These are phyloP conservation scores for Rutstroemia sp. DNA, from an alignment of 2,329 filamentous ascomycete genomes.

Conservation along the genomic window DNA sequence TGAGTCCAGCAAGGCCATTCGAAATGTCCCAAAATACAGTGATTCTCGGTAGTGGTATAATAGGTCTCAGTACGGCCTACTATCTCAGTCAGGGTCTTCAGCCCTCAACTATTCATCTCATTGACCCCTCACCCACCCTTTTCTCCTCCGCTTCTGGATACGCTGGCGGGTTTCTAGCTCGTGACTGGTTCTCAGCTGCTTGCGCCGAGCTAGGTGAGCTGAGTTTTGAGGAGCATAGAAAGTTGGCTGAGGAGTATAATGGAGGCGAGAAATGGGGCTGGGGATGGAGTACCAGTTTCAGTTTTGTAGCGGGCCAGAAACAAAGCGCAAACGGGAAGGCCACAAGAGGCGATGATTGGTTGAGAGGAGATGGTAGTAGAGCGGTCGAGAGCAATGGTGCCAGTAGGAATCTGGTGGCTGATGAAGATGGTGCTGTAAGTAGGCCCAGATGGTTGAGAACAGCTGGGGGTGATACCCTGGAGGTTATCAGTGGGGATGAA, in stretches of 20 bases:
- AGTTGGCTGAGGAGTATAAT: conserved; percentile 14
- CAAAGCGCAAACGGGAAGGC: conserved; percentile 25
- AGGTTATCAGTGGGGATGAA: conserved; percentile 53
- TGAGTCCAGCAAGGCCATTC: not conserved
- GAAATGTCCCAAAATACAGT: conserved; percentile 32
- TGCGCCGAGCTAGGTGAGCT: conserved; percentile 54
- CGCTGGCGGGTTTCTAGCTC: conserved; percentile 61
- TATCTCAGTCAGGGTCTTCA: conserved; percentile 50
- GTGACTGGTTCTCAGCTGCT: conserved; percentile 30
- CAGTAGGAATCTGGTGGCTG: conserved; percentile 37
- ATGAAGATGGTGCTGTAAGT: conserved; percentile 14
- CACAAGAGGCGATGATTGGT: conserved; percentile 57
- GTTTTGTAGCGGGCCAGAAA: conserved; percentile 29
- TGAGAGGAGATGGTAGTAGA: conserved; percentile 45
- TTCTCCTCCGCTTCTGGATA: conserved; percentile 69
- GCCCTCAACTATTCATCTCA: conserved; percentile 44
- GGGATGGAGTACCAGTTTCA: conserved; percentile 44
- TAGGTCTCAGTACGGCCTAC: conserved; percentile 64
- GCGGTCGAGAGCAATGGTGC: conserved; percentile 41
- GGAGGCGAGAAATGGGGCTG: conserved; percentile 44
- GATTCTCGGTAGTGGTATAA: conserved; percentile 64
- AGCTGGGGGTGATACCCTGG: conserved; percentile 46
- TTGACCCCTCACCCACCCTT: conserved; percentile 51
- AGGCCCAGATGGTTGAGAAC: conserved; percentile 53
- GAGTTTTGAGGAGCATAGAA: conserved; percentile 58